A percentile compares a stretch with the other conserved stretches of the same genome.
Evolutionary conservation across 495 filamentous ascomycete species (phyloP).

Genomic region (Tetracladium setigerum): DNA sequence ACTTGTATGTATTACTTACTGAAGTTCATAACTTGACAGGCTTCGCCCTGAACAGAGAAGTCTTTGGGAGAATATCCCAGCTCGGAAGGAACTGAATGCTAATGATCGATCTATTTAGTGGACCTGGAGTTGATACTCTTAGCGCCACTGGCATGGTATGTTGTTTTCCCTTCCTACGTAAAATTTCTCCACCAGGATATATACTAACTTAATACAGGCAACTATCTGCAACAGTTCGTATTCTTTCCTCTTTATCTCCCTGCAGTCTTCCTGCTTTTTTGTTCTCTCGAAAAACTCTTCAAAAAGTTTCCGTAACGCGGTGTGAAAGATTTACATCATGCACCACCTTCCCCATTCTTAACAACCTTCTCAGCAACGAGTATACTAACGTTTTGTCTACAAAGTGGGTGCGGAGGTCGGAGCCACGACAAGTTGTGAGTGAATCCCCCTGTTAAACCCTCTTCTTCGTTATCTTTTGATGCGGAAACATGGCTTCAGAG

Average conservation of each 20-base stretch:
- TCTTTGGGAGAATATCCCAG: too few species aligned
- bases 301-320: too few species aligned
- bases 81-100: constrained; percentile 9
- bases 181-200: too few species aligned
- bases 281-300: too few species aligned
- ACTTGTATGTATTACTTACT: constrained; percentile 35
- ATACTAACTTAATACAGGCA: constrained; percentile 26
- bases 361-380: neutral
- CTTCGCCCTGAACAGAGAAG: neutral
- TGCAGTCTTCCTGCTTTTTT: too few species aligned
- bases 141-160: constrained; percentile 76
- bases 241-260: too few species aligned
- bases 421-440: constrained; percentile 57
- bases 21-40: too few species aligned
- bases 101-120: constrained; percentile 23
- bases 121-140: constrained; percentile 79
- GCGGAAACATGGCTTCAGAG: constrained; percentile 34
- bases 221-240: constrained; percentile 74
- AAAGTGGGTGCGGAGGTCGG: constrained; percentile 68
- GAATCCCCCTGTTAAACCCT: constrained; percentile 49
- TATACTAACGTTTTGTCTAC: neutral
- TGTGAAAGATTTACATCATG: too few species aligned
- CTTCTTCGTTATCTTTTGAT: constrained; percentile 49
- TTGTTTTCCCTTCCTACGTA: too few species aligned
- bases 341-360: too few species aligned